A percentile compares a stretch with the other conserved stretches of the same genome.
phyloP scores from a whole-genome alignment of 352 stramenopile species.

The Phytophthora vignae region DNA sequence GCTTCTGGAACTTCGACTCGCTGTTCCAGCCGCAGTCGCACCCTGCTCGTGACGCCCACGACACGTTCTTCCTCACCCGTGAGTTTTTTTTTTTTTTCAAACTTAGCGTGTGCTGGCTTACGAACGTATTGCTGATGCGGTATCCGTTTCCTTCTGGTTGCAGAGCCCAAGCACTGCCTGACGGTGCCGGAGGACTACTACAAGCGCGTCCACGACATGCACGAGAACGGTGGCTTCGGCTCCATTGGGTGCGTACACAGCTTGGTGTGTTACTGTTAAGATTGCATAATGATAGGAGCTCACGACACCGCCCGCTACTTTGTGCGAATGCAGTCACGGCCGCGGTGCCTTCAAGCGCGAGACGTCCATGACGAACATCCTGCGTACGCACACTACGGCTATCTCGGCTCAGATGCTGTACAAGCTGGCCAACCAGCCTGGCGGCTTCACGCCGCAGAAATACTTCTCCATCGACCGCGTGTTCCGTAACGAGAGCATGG shows the following conservation, averaged over 20 bases:
- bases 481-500: constrained; percentile 99
- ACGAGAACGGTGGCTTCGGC: constrained; percentile 96
- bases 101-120: not conserved
- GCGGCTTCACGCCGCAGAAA: constrained; percentile 97
- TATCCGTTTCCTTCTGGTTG: constrained; percentile 4
- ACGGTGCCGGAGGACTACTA: constrained; percentile 99
- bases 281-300: not conserved
- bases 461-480: constrained; percentile 99
- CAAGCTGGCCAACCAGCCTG: constrained; percentile 95
- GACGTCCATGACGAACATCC: constrained; percentile 99
- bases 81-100: constrained; percentile 30
- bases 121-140: not conserved
- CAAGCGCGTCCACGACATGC: constrained; percentile 98
- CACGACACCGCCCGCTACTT: not conserved
- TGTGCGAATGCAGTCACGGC: constrained; percentile 55
- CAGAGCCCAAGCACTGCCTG: constrained; percentile 75
- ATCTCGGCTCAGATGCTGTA: constrained; percentile 99
- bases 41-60: constrained; percentile 98
- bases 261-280: not conserved
- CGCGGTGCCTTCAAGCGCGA: constrained; percentile 91
- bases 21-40: constrained; percentile 99
- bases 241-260: constrained; percentile 94
- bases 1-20: constrained; percentile 99
- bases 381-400: constrained; percentile 99
- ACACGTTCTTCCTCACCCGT: constrained; percentile 99